Conservation (phyloP, 208 protist species). For the Leishmania amazonensis region DNA sequence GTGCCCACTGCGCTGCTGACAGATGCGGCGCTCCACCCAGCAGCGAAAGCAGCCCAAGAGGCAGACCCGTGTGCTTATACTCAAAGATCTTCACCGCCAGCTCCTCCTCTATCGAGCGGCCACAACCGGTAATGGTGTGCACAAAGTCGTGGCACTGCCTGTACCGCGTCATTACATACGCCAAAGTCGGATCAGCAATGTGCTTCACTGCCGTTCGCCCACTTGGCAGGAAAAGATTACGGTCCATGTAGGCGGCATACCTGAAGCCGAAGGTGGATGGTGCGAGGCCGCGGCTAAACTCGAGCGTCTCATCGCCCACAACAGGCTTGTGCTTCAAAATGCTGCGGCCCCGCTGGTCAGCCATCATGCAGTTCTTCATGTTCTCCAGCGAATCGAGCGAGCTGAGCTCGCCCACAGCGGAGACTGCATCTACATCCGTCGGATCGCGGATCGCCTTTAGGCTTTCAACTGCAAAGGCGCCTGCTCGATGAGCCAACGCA, state of each 20-base stretch:
- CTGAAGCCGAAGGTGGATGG: conserved; percentile 69
- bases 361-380: conserved; percentile 83
- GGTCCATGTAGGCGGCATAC: conserved; percentile 82
- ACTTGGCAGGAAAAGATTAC: conserved; percentile 77
- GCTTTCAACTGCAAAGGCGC: conserved; percentile 59
- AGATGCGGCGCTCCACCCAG: conserved; percentile 69
- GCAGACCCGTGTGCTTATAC: conserved; percentile 82
- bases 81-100: conserved; percentile 84
- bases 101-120: conserved; percentile 86
- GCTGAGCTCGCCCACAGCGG: conserved; percentile 78
- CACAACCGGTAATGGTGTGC: conserved; percentile 63
- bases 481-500: conserved; percentile 34
- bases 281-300: conserved; percentile 45
- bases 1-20: conserved; percentile 38
- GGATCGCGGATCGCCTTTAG: conserved; percentile 67
- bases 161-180: conserved; percentile 88
- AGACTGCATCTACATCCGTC: conserved; percentile 58
- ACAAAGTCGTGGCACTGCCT: conserved; percentile 89
- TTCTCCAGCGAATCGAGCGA: conserved; percentile 60
- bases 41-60: conserved; percentile 71
- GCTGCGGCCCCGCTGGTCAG: conserved; percentile 56
- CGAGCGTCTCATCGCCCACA: conserved; percentile 65
- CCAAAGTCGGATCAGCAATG: conserved; percentile 69
- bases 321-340: conserved; percentile 63
- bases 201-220: conserved; percentile 64